Conservation (phyloP, 305 asterid species). For the Solanum hybrid region DNA sequence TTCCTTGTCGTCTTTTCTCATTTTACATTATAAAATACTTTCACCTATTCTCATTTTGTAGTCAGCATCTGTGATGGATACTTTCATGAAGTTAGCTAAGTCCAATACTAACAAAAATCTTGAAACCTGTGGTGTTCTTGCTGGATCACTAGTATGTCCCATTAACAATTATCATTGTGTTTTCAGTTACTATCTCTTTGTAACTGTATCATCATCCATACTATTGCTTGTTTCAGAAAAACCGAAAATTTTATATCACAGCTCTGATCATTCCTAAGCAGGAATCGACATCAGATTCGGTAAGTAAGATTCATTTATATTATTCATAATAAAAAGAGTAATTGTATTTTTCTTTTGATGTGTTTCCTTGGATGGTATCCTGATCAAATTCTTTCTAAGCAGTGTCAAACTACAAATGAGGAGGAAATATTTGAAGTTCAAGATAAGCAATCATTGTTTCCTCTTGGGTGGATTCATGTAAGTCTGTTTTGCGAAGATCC, state of each 20-base stretch:
- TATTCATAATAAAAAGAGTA: not conserved
- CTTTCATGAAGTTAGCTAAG: conserved; percentile 88
- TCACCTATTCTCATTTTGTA: conserved; percentile 21
- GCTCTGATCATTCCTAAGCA: conserved; percentile 97
- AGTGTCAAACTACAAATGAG: conserved; percentile 95
- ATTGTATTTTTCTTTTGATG: not conserved
- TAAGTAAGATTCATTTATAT: conserved; percentile 25
- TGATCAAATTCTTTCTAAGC: conserved; percentile 24
- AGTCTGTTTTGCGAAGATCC: conserved; percentile 14
- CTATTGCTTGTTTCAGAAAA: conserved; percentile 48
- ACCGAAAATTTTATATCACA: conserved; percentile 69
- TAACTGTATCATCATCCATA: conserved; percentile 9
- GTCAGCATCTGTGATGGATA: conserved; percentile 81
- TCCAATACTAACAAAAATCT: conserved; percentile 74
- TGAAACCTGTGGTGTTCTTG: conserved; percentile 95
- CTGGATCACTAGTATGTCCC: conserved; percentile 82
- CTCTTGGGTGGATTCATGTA: conserved; percentile 98
- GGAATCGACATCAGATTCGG: conserved; percentile 92
- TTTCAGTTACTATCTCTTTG: conserved; percentile 8
- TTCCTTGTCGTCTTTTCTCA: not conserved
- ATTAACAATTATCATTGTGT: not conserved
- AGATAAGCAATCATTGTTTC: conserved; percentile 81
- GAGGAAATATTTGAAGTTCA: conserved; percentile 98
- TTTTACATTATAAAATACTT: not conserved
- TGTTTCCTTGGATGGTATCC: conserved; percentile 7